Evolutionary conservation across 352 stramenopile genomes (phyloP).

Genomic region (Globisporangium takayamanum): DNA sequence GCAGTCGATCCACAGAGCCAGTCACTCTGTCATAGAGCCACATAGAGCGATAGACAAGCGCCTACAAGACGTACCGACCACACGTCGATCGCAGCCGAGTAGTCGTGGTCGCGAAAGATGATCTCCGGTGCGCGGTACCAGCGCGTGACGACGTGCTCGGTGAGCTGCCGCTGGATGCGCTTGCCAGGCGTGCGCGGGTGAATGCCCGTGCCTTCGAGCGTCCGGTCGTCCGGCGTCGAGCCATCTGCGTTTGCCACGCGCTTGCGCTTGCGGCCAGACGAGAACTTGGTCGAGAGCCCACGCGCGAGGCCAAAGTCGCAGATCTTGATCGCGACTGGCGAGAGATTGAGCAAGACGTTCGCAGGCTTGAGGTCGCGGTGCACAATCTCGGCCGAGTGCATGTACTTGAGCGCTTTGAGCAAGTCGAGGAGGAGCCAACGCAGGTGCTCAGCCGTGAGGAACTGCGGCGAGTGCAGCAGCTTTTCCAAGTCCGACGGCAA

Average conservation of each 20-base stretch:
- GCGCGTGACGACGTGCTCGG: conserved; percentile 92
- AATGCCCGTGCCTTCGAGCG: conserved; percentile 50
- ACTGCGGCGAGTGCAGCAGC: conserved; percentile 79
- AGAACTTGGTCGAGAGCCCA: conserved; percentile 58
- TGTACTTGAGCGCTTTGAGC: conserved; percentile 87
- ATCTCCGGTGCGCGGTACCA: conserved; percentile 95
- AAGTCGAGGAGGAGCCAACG: conserved; percentile 81
- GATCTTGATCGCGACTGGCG: conserved; percentile 82
- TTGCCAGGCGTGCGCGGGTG: conserved; percentile 70
- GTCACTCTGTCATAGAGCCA: background rate
- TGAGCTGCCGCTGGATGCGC: conserved; percentile 88
- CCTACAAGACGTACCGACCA: conserved; percentile 63
- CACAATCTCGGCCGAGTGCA: conserved; percentile 86
- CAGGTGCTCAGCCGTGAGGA: conserved; percentile 77
- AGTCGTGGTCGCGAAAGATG: conserved; percentile 89
- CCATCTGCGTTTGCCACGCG: conserved; percentile 40
- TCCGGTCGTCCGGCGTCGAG: conserved; percentile 47
- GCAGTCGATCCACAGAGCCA: background rate
- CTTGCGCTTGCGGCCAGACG: conserved; percentile 37
- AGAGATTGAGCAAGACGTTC: conserved; percentile 86
- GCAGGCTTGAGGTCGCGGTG: conserved; percentile 85
- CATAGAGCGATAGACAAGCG: background rate
- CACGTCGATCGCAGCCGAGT: conserved; percentile 84
- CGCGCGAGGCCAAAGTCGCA: conserved; percentile 81
- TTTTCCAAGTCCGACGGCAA: conserved; percentile 81